Evolutionary conservation across 2,329 filamentous ascomycete genomes (phyloP).

Genomic region (Scedosporium minutisporum): DNA sequence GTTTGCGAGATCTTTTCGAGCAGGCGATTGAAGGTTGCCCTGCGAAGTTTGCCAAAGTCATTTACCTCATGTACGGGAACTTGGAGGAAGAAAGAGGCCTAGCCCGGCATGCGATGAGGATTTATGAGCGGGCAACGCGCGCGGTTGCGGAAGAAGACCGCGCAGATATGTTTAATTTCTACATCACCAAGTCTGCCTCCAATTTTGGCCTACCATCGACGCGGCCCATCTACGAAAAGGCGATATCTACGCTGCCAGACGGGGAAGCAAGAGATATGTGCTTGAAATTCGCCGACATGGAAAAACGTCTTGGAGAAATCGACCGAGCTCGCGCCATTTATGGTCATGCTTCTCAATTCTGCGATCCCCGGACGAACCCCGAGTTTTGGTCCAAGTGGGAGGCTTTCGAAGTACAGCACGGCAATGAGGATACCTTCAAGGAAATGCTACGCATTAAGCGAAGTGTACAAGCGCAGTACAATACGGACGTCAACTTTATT

Average conservation of each 20-base stretch:
- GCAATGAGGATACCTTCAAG: slow-evolving; percentile 98
- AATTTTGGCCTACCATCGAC: slow-evolving; percentile 97
- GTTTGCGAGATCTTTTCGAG: slow-evolving; percentile 89
- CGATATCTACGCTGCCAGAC: slow-evolving; percentile 88
- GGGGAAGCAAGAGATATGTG: slow-evolving; percentile 95
- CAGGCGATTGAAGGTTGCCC: slow-evolving; percentile 93
- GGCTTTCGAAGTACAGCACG: slow-evolving; percentile 91
- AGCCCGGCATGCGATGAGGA: slow-evolving; percentile 94
- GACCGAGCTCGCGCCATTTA: slow-evolving; percentile 93
- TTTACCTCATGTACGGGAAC: slow-evolving; percentile 98
- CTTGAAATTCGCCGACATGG: slow-evolving; percentile 97
- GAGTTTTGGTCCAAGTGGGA: slow-evolving; percentile 97
- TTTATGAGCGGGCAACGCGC: slow-evolving; percentile 92
- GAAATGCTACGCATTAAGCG: slow-evolving; percentile 98
- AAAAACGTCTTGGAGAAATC: slow-evolving; percentile 82
- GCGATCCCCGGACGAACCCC: slow-evolving; percentile 82
- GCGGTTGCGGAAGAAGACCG: slow-evolving; percentile 92
- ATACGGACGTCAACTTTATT: slow-evolving; percentile 98
- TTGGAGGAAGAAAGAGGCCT: slow-evolving; percentile 92
- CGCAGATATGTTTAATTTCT: slow-evolving; percentile 98
- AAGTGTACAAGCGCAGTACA: slow-evolving; percentile 95
- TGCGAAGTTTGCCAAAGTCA: slow-evolving; percentile 87
- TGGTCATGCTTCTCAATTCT: slow-evolving; percentile 93
- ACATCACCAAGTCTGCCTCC: slow-evolving; percentile 96
- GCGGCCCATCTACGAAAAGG: slow-evolving; percentile 88